These are phyloP conservation scores for Fonsecaea nubica DNA, from an alignment of 2,329 filamentous ascomycete species.

Conservation along the genomic window DNA sequence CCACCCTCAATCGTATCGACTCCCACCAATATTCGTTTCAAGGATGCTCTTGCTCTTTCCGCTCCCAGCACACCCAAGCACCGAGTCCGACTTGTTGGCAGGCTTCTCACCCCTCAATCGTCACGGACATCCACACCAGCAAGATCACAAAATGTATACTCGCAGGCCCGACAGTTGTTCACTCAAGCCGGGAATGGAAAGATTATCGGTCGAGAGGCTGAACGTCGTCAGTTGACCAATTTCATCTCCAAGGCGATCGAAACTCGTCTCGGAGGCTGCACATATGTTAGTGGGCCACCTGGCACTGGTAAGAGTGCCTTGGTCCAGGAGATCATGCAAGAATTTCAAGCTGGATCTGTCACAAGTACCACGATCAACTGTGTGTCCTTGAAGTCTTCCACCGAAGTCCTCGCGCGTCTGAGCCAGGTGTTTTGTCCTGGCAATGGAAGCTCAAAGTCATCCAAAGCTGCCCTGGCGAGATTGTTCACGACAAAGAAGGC, in stretches of 20 bases:
- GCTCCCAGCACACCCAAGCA: conserved; percentile 82
- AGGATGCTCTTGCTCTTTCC: conserved; percentile 74
- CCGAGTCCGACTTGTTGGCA: conserved; percentile 77
- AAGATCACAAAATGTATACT: conserved; percentile 76
- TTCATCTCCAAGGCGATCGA: conserved; percentile 73
- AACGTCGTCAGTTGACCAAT: conserved; percentile 67
- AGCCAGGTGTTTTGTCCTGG: conserved; percentile 71
- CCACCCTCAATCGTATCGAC: conserved; percentile 53
- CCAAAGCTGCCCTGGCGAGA: conserved; percentile 70
- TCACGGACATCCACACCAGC: conserved; percentile 77
- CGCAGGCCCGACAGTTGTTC: conserved; percentile 85
- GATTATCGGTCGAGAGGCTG: conserved; percentile 76
- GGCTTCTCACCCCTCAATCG: conserved; percentile 77
- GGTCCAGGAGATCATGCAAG: conserved; percentile 76
- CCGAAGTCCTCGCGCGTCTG: conserved; percentile 82
- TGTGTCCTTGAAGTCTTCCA: conserved; percentile 90
- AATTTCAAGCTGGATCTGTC: conserved; percentile 61
- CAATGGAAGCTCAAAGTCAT: conserved; percentile 69
- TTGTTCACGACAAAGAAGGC: conserved; percentile 70
- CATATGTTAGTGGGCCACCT: conserved; percentile 94
- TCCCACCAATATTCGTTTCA: conserved; percentile 69
- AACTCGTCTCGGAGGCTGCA: conserved; percentile 72
- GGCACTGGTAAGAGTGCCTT: conserved; percentile 97
- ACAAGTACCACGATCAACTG: conserved; percentile 88
- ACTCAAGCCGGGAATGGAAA: conserved; percentile 76